phyloP scores from a whole-genome alignment of 805 yeast species.

The Cephaloascus fragrans region DNA sequence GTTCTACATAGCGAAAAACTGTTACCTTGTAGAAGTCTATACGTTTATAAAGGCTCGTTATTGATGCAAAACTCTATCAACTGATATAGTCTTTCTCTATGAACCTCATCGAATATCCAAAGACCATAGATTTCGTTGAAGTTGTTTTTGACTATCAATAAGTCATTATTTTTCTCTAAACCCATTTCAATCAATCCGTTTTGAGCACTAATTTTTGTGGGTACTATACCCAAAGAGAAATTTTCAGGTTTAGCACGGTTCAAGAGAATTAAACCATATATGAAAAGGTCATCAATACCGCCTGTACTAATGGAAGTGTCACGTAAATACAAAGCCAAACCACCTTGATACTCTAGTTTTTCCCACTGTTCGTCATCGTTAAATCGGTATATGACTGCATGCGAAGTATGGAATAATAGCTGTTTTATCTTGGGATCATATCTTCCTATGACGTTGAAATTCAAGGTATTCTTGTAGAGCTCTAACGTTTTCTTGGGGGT shows the following conservation, averaged over 20 bases:
- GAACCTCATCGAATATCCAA: conserved; percentile 67
- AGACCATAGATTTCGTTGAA: conserved; percentile 67
- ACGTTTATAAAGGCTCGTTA: conserved; percentile 16
- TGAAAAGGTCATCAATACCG: conserved; percentile 30
- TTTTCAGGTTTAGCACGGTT: conserved; percentile 63
- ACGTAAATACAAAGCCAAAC: conserved; percentile 54
- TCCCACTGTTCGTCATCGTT: conserved; percentile 58
- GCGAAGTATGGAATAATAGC: conserved; percentile 58
- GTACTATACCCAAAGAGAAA: conserved; percentile 60
- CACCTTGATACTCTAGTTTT: conserved; percentile 62
- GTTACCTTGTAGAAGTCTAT: too few relatives aligned
- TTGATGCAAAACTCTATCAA: conserved; percentile 28
- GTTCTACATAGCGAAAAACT: too few relatives aligned
- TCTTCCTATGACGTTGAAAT: conserved; percentile 67
- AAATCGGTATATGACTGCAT: conserved; percentile 62
- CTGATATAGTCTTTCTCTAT: conserved; percentile 50
- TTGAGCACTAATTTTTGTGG: conserved; percentile 38
- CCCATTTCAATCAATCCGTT: conserved; percentile 40
- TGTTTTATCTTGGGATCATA: conserved; percentile 68
- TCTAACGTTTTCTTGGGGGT: conserved; percentile 40
- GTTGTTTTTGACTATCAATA: conserved; percentile 59
- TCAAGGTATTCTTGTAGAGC: conserved; percentile 57
- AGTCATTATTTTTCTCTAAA: conserved; percentile 58
- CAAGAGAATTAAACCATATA: conserved; percentile 61
- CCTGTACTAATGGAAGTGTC: conserved; percentile 15